phyloP scores from a whole-genome alignment of 352 stramenopile genomes.

The Blastocystis sp. region DNA sequence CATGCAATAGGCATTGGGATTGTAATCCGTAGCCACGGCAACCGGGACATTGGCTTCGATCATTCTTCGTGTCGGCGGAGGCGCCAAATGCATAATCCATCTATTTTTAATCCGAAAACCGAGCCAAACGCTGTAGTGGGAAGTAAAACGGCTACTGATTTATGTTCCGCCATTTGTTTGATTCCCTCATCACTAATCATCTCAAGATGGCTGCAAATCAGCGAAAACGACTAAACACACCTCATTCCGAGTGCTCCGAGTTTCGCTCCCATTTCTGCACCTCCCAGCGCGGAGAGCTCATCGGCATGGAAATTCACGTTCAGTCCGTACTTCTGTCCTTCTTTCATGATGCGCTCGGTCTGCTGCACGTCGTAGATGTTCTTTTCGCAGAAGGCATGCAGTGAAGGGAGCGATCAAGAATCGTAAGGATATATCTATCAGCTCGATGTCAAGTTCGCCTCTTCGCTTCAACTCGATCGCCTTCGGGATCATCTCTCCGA shows the following conservation, averaged over 20 bases:
- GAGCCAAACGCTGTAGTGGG: constrained; percentile 73
- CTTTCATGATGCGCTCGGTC: constrained; percentile 72
- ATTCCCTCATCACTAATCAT: constrained; percentile 28
- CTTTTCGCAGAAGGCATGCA: constrained; percentile 78
- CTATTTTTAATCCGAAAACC: background rate
- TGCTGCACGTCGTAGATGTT: constrained; percentile 76
- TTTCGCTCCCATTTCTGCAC: constrained; percentile 70
- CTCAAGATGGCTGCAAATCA: constrained; percentile 27
- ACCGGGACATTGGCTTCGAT: constrained; percentile 72
- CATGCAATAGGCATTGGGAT: constrained; percentile 77
- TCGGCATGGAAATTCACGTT: constrained; percentile 79
- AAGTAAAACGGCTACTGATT: constrained; percentile 73
- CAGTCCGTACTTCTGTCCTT: constrained; percentile 71
- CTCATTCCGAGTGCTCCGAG: constrained; percentile 71
- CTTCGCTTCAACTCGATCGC: constrained; percentile 72
- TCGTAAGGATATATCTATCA: constrained; percentile 69
- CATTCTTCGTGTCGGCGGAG: constrained; percentile 73
- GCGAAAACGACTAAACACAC: background rate
- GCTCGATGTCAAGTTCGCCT: constrained; percentile 73
- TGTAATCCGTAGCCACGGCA: constrained; percentile 76
- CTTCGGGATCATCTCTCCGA: constrained; percentile 73
- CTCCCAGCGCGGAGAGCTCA: constrained; percentile 74
- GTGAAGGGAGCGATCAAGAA: background rate
- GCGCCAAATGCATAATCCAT: constrained; percentile 74
- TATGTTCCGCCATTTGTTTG: constrained; percentile 57